Conservation (phyloP, 2,329 filamentous ascomycete species). For the Chrysoporthe cubensis region DNA sequence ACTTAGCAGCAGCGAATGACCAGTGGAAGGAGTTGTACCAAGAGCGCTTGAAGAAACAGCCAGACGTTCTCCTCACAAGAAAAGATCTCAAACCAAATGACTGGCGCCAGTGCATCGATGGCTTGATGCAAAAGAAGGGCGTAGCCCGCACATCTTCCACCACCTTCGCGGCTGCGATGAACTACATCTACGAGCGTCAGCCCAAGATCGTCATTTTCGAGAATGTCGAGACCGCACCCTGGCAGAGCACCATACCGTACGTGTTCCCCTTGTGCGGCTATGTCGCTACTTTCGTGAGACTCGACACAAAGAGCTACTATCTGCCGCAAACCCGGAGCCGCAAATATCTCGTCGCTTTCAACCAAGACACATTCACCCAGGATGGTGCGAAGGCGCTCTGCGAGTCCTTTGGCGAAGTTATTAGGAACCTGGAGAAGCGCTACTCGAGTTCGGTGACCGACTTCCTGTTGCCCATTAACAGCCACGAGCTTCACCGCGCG, state of each 20-base stretch:
- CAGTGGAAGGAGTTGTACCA: slow-evolving; percentile 50
- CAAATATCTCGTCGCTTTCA: slow-evolving; percentile 63
- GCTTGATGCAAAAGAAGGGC: slow-evolving; percentile 16
- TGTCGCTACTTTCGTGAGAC: slow-evolving; percentile 47
- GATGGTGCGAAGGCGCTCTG: slow-evolving; percentile 35
- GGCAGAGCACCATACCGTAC: slow-evolving; percentile 51
- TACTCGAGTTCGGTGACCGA: slow-evolving; percentile 66
- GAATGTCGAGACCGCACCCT: slow-evolving; percentile 68
- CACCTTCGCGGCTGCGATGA: slow-evolving; percentile 35
- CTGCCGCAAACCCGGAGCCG: slow-evolving; percentile 71
- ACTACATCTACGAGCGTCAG: slow-evolving; percentile 42
- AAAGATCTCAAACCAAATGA: slow-evolving; percentile 23
- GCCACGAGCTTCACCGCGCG: slow-evolving; percentile 55
- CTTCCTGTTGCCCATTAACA: slow-evolving; percentile 62
- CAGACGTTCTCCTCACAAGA: slow-evolving; percentile 44
- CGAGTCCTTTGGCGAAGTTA: slow-evolving; percentile 47
- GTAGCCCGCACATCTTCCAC: slow-evolving; percentile 28
- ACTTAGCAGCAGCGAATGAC: slow-evolving; percentile 2
- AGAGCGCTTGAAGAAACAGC: slow-evolving; percentile 49
- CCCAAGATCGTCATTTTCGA: slow-evolving; percentile 72
- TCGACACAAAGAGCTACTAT: slow-evolving; percentile 75
- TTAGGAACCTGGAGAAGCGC: slow-evolving; percentile 53
- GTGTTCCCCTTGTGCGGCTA: slow-evolving; percentile 59
- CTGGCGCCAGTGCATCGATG: slow-evolving; percentile 21
- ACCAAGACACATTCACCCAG: slow-evolving; percentile 41